phyloP scores from a whole-genome alignment of 495 filamentous ascomycete genomes.

The Tuber calosporum region DNA sequence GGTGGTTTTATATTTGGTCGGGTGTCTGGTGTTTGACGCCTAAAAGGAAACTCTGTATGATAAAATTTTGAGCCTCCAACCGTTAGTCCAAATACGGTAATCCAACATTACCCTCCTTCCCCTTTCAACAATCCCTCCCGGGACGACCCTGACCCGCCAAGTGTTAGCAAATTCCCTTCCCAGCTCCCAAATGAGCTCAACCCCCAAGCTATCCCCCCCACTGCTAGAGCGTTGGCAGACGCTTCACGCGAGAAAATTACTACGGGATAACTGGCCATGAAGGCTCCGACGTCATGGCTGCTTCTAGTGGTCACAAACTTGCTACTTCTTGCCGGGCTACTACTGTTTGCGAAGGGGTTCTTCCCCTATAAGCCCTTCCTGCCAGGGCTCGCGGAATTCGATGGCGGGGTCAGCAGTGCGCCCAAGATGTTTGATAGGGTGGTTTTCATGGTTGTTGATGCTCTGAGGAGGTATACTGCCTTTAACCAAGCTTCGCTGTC shows the following conservation, averaged over 20 bases:
- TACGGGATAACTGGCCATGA: constrained; percentile 25
- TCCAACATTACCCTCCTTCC: background rate
- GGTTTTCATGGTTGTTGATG: constrained; percentile 97
- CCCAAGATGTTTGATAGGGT: constrained; percentile 74
- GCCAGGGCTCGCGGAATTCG: constrained; percentile 66
- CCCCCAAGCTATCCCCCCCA: background rate
- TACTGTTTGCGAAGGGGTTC: constrained; percentile 84
- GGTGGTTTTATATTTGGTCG: background rate
- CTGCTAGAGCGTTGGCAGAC: background rate
- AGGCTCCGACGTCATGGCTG: constrained; percentile 41
- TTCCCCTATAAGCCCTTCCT: constrained; percentile 96
- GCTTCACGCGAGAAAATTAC: background rate
- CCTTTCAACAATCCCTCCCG: background rate
- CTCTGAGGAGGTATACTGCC: constrained; percentile 65
- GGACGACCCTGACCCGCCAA: background rate
- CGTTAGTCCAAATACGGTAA: background rate
- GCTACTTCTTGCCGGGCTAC: constrained; percentile 66
- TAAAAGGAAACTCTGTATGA: background rate
- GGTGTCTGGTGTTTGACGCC: background rate
- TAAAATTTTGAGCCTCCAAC: background rate
- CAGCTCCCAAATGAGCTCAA: background rate
- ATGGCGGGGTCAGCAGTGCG: constrained; percentile 44
- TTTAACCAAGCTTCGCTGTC: constrained; percentile 1
- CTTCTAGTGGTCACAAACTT: constrained; percentile 60
- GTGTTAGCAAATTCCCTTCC: background rate